Percentiles rank a stretch among this genome's conserved stretches.
phyloP scores from a whole-genome alignment of 1,284 basidiomycete genomes.

The Moesziomyces antarcticus region DNA sequence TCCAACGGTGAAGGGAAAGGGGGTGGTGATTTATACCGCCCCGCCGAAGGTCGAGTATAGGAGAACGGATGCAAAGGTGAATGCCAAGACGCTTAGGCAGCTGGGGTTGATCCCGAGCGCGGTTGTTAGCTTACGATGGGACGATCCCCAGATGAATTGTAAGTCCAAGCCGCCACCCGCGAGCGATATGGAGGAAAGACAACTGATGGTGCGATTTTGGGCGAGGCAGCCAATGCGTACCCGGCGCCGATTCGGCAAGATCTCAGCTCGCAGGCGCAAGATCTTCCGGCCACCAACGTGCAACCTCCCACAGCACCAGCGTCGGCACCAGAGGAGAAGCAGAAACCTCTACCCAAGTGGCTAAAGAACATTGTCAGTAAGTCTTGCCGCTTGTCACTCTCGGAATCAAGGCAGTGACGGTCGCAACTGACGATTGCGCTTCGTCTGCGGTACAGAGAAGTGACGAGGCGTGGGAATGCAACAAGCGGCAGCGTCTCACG shows the following conservation, averaged over 20 bases:
- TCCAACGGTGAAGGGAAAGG: conserved; percentile 78
- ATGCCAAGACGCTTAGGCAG: conserved; percentile 76
- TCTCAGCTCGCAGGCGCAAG: conserved; percentile 18
- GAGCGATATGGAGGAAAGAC: too few relatives aligned
- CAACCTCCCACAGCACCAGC: background rate
- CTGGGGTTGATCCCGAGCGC: conserved; percentile 83
- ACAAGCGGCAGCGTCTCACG: too few relatives aligned
- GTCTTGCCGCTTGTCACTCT: conserved; percentile 1
- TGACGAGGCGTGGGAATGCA: too few relatives aligned
- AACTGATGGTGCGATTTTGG: too few relatives aligned
- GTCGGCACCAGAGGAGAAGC: background rate
- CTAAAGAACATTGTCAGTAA: conserved; percentile 49
- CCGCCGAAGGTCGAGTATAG: conserved; percentile 84
- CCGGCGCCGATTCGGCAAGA: conserved; percentile 39
- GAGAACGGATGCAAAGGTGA: conserved; percentile 78
- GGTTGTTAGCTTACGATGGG: conserved; percentile 79
- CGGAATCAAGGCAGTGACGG: too few relatives aligned
- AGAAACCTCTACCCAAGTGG: conserved; percentile 47
- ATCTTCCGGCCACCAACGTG: conserved; percentile 9
- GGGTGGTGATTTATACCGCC: conserved; percentile 82
- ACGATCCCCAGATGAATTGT: conserved; percentile 78
- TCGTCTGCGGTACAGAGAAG: too few relatives aligned
- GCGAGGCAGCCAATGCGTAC: conserved; percentile 2
- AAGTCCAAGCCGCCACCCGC: conserved; percentile 68
- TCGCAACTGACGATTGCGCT: background rate